phyloP scores from a whole-genome alignment of 345 rosid genomes.

The Gossypium bickii region DNA sequence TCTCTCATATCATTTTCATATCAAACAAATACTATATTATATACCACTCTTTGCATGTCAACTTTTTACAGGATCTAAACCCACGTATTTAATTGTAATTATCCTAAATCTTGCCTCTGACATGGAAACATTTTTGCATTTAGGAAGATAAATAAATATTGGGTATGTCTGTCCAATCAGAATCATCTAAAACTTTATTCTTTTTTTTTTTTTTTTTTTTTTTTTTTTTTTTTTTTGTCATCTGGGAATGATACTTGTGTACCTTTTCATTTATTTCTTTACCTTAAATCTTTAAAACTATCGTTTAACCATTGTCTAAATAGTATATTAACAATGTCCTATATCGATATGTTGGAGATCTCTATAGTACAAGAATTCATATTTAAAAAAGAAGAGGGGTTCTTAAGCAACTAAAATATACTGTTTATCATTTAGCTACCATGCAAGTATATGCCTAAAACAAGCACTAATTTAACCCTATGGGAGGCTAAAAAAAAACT shows the following conservation, averaged over 20 bases:
- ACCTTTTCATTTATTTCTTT: neutral
- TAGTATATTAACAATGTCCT: neutral
- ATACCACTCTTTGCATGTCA: neutral
- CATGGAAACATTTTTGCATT: neutral
- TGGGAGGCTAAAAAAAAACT: neutral
- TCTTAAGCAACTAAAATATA: neutral
- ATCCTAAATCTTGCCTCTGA: neutral
- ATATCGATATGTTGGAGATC: neutral
- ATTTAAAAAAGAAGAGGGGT: neutral
- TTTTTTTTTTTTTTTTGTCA: neutral
- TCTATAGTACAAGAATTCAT: neutral
- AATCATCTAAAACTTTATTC: neutral
- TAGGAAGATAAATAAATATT: neutral
- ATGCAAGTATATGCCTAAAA: neutral
- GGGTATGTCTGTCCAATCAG: neutral
- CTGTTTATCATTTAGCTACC: neutral
- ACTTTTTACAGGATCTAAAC: neutral
- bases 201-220: too few species aligned
- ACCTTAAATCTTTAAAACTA: neutral
- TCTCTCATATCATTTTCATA: neutral
- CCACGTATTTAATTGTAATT: neutral
- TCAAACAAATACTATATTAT: neutral
- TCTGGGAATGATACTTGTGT: neutral
- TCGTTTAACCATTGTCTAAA: neutral
- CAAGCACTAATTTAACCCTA: neutral